phyloP scores from a whole-genome alignment of 2,329 filamentous ascomycete genomes.

The Fusarium caatingaense region DNA sequence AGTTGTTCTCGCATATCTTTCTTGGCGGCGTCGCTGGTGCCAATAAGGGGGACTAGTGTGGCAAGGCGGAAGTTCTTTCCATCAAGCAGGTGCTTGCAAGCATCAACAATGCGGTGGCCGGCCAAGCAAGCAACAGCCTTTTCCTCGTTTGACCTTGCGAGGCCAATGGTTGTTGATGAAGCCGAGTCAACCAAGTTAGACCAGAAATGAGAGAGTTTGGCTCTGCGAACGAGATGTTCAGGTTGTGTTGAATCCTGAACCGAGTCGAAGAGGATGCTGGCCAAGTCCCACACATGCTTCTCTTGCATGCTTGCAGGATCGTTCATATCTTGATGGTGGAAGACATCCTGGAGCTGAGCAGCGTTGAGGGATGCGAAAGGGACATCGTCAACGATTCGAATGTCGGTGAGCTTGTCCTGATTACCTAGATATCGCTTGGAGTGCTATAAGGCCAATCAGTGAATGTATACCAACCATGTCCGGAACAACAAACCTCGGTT shows the following conservation, averaged over 20 bases:
- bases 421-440: slow-evolving; percentile 65
- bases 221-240: slow-evolving; percentile 61
- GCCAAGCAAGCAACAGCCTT: slow-evolving; percentile 85
- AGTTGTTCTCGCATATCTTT: slow-evolving; percentile 84
- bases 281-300: slow-evolving; percentile 84
- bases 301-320: slow-evolving; percentile 69
- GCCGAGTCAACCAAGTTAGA: slow-evolving; percentile 72
- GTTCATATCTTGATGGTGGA: slow-evolving; percentile 55
- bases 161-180: slow-evolving; percentile 64
- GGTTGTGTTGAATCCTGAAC: slow-evolving; percentile 57
- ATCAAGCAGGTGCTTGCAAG: slow-evolving; percentile 81
- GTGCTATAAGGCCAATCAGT: slow-evolving; percentile 55
- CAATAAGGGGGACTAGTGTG: slow-evolving; percentile 85
- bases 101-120: slow-evolving; percentile 81
- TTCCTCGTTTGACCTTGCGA: slow-evolving; percentile 77
- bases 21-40: slow-evolving; percentile 74
- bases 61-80: slow-evolving; percentile 86
- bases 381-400: slow-evolving; percentile 66
- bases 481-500: slow-evolving; percentile 57
- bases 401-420: slow-evolving; percentile 66
- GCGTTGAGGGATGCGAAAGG: slow-evolving; percentile 67
- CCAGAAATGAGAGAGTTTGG: slow-evolving; percentile 75
- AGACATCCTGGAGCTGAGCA: slow-evolving; percentile 52
- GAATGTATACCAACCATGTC: not conserved
- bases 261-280: slow-evolving; percentile 88